Conservation (phyloP, 108 stramenopile species). For the Mediolabrus comicus region DNA sequence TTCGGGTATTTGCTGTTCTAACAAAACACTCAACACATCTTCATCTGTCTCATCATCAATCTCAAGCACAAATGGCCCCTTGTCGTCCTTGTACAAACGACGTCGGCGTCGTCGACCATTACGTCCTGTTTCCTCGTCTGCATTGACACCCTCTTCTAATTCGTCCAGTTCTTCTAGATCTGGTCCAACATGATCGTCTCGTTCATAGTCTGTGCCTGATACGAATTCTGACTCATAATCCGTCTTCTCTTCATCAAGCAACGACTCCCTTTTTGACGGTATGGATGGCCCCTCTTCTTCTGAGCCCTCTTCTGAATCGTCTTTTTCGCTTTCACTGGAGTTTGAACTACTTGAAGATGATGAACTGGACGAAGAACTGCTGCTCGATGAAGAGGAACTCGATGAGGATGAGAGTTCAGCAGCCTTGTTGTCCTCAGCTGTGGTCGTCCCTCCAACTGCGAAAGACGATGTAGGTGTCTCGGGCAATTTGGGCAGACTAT, state of each 20-base stretch:
- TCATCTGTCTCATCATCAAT: constrained; percentile 93
- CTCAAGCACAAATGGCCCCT: constrained; percentile 81
- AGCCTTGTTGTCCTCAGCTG: constrained; percentile 23
- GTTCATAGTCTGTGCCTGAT: constrained; percentile 54
- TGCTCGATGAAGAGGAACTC: constrained; percentile 44
- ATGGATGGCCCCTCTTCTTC: background rate
- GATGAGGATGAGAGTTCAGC: constrained; percentile 53
- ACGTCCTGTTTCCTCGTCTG: constrained; percentile 47
- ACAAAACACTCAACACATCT: constrained; percentile 77
- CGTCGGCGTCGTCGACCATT: constrained; percentile 55
- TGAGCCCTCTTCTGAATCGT: constrained; percentile 26
- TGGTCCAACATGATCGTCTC: constrained; percentile 55
- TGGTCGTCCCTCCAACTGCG: background rate
- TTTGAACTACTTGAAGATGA: constrained; percentile 71
- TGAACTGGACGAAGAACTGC: constrained; percentile 78
- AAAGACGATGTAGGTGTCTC: background rate
- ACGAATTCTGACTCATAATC: constrained; percentile 57
- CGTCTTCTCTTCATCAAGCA: constrained; percentile 36
- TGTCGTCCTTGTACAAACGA: constrained; percentile 83
- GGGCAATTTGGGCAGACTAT: background rate
- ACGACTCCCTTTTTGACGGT: constrained; percentile 2
- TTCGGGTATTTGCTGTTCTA: constrained; percentile 66
- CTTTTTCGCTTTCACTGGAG: constrained; percentile 66
- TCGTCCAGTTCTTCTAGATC: constrained; percentile 72
- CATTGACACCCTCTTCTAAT: constrained; percentile 31